Base-by-base conservation (phyloP, 192 early-diverging fungal species). In the Backusella psychrophila region DNA sequence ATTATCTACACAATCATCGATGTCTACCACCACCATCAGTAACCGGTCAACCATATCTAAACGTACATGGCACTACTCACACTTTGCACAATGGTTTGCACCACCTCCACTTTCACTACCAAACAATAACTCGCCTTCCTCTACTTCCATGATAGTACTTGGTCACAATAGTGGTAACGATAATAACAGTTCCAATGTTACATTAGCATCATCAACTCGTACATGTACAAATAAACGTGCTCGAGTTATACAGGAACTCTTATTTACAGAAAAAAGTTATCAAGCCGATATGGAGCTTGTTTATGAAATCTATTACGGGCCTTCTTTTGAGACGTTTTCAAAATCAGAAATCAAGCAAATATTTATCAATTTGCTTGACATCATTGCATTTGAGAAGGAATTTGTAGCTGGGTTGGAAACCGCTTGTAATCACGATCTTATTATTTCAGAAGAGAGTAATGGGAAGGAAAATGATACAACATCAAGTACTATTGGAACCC, bases 321-420 rank as follows among this genome's bases (percentile, higher is more conserved):
- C 87, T 90, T 53, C 83, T 86, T 38, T 76, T 78, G 39, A 75
- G 85, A 26, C 87, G 92, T 35, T 85, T 89, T 26, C 74, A 77
- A 38, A 85, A 84, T 44, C 39, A 17, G 95, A 96, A 67, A 84
- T 89, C 26, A 91, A 90, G 76, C 79, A 85, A 6, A 79, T 98
- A 17, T 98, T 96, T 81, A 89, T 86, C 69, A 95, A 96, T 82
- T 82, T 98, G 39, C 87, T 90, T 11, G 87, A 88, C 4, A 88
- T 98, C 15, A 90, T 96, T 38, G 81, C 82, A 23, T 87, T 91
- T 69, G 90, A 93, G 19, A 77, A 83, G 14, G 83, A 87, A n/a
- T 85, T 96, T 56, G 80, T 93, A 2, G 88, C 85, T n/a, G 78
- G 89, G 38, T 76, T 96, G 74, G 87, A 89, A 8, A 86, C 84